Base-by-base conservation (phyloP, 129 eudicot species). In the Ambrosia trifida region DNA sequence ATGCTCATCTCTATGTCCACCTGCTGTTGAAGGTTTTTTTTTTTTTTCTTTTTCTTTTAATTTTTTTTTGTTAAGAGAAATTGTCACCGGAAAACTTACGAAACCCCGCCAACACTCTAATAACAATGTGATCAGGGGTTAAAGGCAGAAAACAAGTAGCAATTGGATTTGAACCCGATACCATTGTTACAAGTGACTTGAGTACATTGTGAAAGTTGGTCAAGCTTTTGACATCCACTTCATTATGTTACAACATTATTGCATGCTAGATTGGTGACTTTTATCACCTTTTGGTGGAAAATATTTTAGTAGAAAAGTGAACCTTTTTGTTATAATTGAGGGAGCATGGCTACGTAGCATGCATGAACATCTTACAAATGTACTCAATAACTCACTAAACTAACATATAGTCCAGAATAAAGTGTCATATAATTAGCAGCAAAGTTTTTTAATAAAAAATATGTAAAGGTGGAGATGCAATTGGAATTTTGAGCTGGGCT, bases 401-500 rank as follows among this genome's bases (percentile, higher is more conserved):
- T 51, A 77, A 64, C 72, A 62, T 52, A 3, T 70, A 77, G 63
- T 77, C 76, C 76, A 77, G 81, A 76, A 50, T 17, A 70, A 77
- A 77, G 63, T 57, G 63, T 57, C 38, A 57, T 2, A 57, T 57
- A 57, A 57, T 57, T 57, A 57, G 36, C 17, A 57, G 9, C 63
- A 57, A 57, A 57, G 40, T 5, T 12, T 11, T 28, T 33, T 7
- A 24, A 1, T 24, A 57, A 28, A 57, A 56, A 57, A 11, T 76
- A 65, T 62, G 76, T 57, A 33, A 68, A 76, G 68, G 75, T 76
- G 60, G 51, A 50, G 66, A 41, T 50, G 50, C 77, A 70, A 77
- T 62, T 77, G 81, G 76, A 62, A 70, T 62, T 70, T 69, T 70
- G 81, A 77, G 81, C 76, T 77, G 81, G 76, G 76, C 54, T 30